A percentile compares a stretch with the other conserved stretches of the same genome.
phyloP scores from a whole-genome alignment of 345 rosid genomes.

The Boechera stricta region DNA sequence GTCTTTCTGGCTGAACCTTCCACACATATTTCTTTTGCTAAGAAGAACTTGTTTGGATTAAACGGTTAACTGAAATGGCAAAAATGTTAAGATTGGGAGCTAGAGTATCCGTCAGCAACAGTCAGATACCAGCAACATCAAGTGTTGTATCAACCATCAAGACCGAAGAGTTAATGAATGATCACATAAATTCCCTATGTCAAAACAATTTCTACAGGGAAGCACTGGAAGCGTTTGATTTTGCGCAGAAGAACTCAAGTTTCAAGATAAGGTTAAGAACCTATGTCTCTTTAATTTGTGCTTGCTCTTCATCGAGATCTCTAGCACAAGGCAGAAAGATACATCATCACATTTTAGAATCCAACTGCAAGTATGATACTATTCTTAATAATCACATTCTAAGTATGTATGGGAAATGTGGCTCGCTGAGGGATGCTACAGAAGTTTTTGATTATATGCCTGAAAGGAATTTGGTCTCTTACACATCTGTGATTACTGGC shows the following conservation, averaged over 20 bases:
- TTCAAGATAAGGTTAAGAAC: conserved; percentile 46
- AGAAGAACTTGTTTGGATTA: background rate
- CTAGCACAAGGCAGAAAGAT: conserved; percentile 59
- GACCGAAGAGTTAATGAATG: conserved; percentile 51
- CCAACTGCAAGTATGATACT: conserved; percentile 51
- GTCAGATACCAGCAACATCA: conserved; percentile 14
- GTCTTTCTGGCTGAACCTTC: conserved; percentile 21
- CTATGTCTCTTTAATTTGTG: conserved; percentile 51
- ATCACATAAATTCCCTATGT: conserved; percentile 54
- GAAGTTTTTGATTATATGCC: conserved; percentile 74
- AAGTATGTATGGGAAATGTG: conserved; percentile 80
- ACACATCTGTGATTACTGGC: conserved; percentile 83
- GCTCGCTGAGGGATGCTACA: conserved; percentile 67
- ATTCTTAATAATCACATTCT: conserved; percentile 61
- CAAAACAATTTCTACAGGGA: conserved; percentile 48
- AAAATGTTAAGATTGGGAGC: conserved; percentile 27
- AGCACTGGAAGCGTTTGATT: conserved; percentile 59
- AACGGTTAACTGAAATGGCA: conserved; percentile 23
- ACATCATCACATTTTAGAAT: conserved; percentile 58
- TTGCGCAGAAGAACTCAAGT: conserved; percentile 41
- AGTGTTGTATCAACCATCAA: conserved; percentile 32
- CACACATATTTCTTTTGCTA: conserved; percentile 16
- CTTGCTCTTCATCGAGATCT: conserved; percentile 56
- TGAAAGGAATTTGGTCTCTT: conserved; percentile 68
- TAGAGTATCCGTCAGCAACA: conserved; percentile 27